Evolutionary conservation across 306 rosid species (phyloP), one percentile per base, ranked within the genome.

Genomic region (Lagenaria siceraria): DNA sequence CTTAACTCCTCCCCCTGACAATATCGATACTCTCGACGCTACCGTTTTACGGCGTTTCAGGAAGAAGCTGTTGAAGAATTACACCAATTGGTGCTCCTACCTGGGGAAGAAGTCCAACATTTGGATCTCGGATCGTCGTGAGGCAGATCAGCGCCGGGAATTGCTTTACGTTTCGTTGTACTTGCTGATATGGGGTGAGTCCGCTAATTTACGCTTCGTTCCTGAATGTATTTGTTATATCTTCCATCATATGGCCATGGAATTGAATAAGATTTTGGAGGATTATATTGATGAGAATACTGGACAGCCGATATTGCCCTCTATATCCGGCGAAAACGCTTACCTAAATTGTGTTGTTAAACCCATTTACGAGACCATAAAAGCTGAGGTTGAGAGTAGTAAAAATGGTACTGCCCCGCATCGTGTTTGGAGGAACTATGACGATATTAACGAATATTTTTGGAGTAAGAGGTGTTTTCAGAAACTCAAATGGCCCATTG

Each of bases 171-270:
- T 95, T 18, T 88, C 91, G 0, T 85, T 95, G 40, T 92, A 83
- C 71, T 90, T 95, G 25, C 86, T 95, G 7, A 88, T 95, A 18
- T 95, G 98, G 98, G 98, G 98, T 7, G 98, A 95, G 91, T 83
- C 97, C 1, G 98, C 97, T 2, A 95, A 95, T 56, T 85, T 95
- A 2, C 79, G 98, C 9, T 92, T 95, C 29, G 78, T 86, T 1
- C 98, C 98, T 11, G 98, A 92, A 80, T 95, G 98, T 55, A 22
- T 95, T 56, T 87, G 96, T 81, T 95, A 87, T 69, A 90, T 95
- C 22, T 95, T 92, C 78, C 97, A 95, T 83, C 70, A 90, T 72
- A 92, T 92, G 96, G 96, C 96, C 38, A 82, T 89, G 85, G 97
- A 95, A 77, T 52, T 95, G 78, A 95, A 90, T 71, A 81, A 81